A percentile compares a stretch with the other conserved stretches of the same genome.
phyloP scores from a whole-genome alignment of 768 basidiomycete genomes.

The Lactarius sp. region DNA sequence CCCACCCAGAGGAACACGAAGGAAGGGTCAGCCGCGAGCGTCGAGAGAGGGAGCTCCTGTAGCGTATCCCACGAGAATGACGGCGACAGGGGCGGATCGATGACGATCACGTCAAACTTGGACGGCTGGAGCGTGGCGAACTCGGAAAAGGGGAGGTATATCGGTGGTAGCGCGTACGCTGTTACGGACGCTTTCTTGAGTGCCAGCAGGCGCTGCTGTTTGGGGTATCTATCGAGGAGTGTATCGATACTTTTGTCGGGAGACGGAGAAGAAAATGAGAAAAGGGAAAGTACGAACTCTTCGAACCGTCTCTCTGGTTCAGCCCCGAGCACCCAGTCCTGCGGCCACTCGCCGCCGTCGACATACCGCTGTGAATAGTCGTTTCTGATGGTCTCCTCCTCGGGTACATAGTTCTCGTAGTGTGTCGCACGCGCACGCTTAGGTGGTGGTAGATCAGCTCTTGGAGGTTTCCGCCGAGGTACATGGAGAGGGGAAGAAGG shows the following conservation, averaged over 20 bases:
- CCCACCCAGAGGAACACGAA: constrained; percentile 98
- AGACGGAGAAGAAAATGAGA: no score
- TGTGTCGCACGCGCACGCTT: constrained; percentile 68
- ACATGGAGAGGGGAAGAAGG: constrained; percentile 40
- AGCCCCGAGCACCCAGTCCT: constrained; percentile 88
- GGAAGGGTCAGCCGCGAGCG: constrained; percentile 83
- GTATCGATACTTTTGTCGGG: neutral
- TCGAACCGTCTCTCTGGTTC: constrained; percentile 85
- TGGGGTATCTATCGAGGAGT: constrained; percentile 69
- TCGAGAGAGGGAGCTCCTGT: constrained; percentile 73
- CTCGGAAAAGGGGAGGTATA: constrained; percentile 60
- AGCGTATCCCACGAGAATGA: constrained; percentile 84
- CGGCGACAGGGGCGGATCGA: constrained; percentile 87
- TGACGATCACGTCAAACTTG: constrained; percentile 88
- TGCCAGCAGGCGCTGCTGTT: constrained; percentile 77
- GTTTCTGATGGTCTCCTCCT: constrained; percentile 95
- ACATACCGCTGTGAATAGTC: constrained; percentile 92
- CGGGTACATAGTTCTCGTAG: constrained; percentile 80
- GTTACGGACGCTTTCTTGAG: constrained; percentile 80
- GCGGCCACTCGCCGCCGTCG: constrained; percentile 88
- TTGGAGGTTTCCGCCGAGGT: constrained; percentile 37
- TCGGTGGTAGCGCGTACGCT: constrained; percentile 62
- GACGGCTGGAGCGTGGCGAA: constrained; percentile 51
- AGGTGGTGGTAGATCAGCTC: constrained; percentile 54
- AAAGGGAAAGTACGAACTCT: constrained; percentile 65